These are phyloP conservation scores for Novymonas esmeraldas DNA, from an alignment of 208 protist species.

Conservation along the genomic window DNA sequence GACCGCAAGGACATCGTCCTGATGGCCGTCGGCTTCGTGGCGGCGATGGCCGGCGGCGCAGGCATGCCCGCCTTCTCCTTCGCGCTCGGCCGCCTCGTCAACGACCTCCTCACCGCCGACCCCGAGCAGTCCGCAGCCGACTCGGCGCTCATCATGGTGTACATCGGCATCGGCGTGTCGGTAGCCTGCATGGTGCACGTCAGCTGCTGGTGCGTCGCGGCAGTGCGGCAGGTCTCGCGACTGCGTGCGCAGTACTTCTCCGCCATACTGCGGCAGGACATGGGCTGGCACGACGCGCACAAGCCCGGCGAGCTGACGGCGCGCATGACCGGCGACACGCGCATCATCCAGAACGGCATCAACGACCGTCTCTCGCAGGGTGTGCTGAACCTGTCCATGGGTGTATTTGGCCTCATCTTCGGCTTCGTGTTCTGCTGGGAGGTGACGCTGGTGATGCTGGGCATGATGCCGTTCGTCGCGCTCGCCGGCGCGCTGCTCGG, in stretches of 20 bases:
- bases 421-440: slow-evolving; percentile 80
- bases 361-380: slow-evolving; percentile 84
- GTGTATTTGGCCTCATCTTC: slow-evolving; percentile 85
- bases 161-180: slow-evolving; percentile 53
- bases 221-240: slow-evolving; percentile 52
- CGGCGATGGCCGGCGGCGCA: slow-evolving; percentile 50
- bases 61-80: slow-evolving; percentile 77
- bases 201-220: slow-evolving; percentile 57
- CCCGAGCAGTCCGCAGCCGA: slow-evolving; percentile 32
- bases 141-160: slow-evolving; percentile 71
- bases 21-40: slow-evolving; percentile 70
- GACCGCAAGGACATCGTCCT: slow-evolving; percentile 42
- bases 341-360: slow-evolving; percentile 87
- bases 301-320: slow-evolving; percentile 71
- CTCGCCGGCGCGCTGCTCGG: slow-evolving; percentile 56
- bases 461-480: slow-evolving; percentile 72
- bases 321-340: slow-evolving; percentile 76
- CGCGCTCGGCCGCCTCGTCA: slow-evolving; percentile 67
- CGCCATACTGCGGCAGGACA: slow-evolving; percentile 82
- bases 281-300: slow-evolving; percentile 85
- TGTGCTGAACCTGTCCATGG: slow-evolving; percentile 61
- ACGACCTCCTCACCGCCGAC: slow-evolving; percentile 53
- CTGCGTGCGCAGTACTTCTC: slow-evolving; percentile 60
- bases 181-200: slow-evolving; percentile 41
- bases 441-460: slow-evolving; percentile 77